phyloP scores from a whole-genome alignment of 2,329 filamentous ascomycete species.

The Alternaria incomplexa region DNA sequence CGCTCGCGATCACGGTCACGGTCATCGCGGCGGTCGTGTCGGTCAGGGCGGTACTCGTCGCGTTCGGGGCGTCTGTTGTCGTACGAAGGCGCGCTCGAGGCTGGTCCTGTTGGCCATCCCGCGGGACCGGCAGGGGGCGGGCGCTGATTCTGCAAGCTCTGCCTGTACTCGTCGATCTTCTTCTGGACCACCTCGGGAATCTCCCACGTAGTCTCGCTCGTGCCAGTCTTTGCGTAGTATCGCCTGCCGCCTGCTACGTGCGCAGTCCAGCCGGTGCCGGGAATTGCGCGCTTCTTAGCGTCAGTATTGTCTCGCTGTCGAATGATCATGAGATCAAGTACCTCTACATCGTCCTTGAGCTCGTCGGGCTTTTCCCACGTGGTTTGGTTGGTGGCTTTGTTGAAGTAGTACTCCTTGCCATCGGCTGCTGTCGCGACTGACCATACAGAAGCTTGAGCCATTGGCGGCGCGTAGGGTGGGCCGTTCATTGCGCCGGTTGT shows the following conservation, averaged over 20 bases:
- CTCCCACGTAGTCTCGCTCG: slow-evolving; percentile 91
- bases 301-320: slow-evolving; percentile 12
- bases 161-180: slow-evolving; percentile 78
- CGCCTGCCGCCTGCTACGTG: slow-evolving; percentile 78
- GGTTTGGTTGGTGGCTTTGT: slow-evolving; percentile 81
- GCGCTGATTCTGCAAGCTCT: slow-evolving; percentile 49
- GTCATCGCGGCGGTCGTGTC: slow-evolving; percentile 31
- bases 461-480: slow-evolving; percentile 53
- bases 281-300: slow-evolving; percentile 71
- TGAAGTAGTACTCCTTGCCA: slow-evolving; percentile 90
- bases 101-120: slow-evolving; percentile 66
- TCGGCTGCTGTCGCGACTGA: slow-evolving; percentile 81
- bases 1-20: slow-evolving; percentile 54
- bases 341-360: slow-evolving; percentile 82
- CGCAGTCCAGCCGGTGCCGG: slow-evolving; percentile 91
- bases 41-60: slow-evolving; percentile 37
- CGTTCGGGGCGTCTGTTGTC: slow-evolving; percentile 42
- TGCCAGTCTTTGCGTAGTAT: slow-evolving; percentile 93
- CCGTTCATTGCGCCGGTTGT: slow-evolving; percentile 62
- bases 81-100: slow-evolving; percentile 48
- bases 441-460: slow-evolving; percentile 63
- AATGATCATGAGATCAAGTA: slow-evolving; percentile 45
- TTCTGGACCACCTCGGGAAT: slow-evolving; percentile 76
- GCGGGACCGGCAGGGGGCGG: slow-evolving; percentile 50
- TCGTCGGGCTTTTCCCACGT: slow-evolving; percentile 95